Evolutionary conservation across 2,329 filamentous ascomycete species (phyloP), one percentile per base, ranked within the genome.

Genomic region (Mariannaea sp.): DNA sequence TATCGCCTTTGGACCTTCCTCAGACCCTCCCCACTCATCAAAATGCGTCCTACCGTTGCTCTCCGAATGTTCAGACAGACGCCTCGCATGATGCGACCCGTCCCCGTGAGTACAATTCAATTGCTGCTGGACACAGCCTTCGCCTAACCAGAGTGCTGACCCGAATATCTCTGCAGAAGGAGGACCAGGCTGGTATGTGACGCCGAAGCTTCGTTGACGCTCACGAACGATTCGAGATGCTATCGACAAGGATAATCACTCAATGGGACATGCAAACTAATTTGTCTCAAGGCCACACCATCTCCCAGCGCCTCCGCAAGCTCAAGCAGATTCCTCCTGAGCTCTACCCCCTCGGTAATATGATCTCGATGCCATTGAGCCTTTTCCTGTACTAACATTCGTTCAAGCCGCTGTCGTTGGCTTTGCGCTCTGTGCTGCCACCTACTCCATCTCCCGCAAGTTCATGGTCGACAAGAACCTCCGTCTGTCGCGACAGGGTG

Each of bases 271-370:
- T 33, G 36, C 38, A 20, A 27, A 61, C 61, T 62, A 60, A 63
- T 64, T 63, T 62, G 43, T 65, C 58, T 39, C 53, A 62, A 99
- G 94, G 91, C 73, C 94, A 97, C 80, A 97, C 93, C 69, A 86
- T 97, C 76, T 96, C 93, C 64, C 94, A 97, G 81, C 90, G 93
- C 73, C 82, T 99, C 69, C 89, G 92, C 73, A 88, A 86, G 73
- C 82, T 97, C 71, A 92, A 89, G 83, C 86, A 87, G 78, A 88
- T 97, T 71, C 94, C 94, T 65, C 86, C 91, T 66, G 94, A 99
- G 83, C 83, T 99, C 83, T 85, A 92, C 67, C 94, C 94, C 70
- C 88, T 99, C 68, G 92, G 92, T 96, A 87, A 75, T 59, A 17
- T 62, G 47, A 51, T 38, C 38, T 27, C 40, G 30, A 14, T 27